phyloP scores from a whole-genome alignment of 108 stramenopile genomes.

The Fistulifera pelliculosa region DNA sequence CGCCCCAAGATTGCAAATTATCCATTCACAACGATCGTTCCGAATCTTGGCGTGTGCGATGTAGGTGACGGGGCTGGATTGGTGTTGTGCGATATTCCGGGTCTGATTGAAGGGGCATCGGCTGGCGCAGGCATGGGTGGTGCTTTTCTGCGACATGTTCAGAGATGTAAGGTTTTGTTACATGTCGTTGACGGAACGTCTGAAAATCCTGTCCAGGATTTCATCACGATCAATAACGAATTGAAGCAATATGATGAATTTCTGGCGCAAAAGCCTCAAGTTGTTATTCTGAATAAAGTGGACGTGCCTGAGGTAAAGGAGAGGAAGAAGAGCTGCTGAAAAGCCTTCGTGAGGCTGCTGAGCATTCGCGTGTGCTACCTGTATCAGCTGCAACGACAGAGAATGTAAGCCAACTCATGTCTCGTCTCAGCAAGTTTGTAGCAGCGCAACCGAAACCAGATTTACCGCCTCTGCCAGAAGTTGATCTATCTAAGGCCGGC shows the following conservation, averaged over 20 bases:
- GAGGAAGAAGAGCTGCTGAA: constrained; percentile 55
- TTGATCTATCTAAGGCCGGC: constrained; percentile 67
- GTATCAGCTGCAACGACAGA: constrained; percentile 85
- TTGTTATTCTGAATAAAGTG: constrained; percentile 92
- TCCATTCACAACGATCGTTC: constrained; percentile 96
- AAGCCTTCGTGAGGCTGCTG: constrained; percentile 61
- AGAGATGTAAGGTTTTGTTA: constrained; percentile 85
- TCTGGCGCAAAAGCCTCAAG: constrained; percentile 87
- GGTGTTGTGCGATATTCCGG: constrained; percentile 91
- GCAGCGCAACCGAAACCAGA: constrained; percentile 62
- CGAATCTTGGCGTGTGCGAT: constrained; percentile 93
- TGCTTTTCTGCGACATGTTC: constrained; percentile 87
- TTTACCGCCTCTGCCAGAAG: constrained; percentile 66
- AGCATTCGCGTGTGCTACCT: constrained; percentile 69
- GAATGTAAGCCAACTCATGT: constrained; percentile 88
- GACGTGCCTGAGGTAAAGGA: constrained; percentile 84
- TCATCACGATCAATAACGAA: constrained; percentile 88
- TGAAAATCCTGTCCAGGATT: constrained; percentile 88
- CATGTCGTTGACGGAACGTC: constrained; percentile 94
- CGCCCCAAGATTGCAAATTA: constrained; percentile 96
- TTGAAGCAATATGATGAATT: constrained; percentile 72
- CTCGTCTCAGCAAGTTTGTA: constrained; percentile 81
- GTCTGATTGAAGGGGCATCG: constrained; percentile 83
- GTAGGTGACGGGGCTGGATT: constrained; percentile 75
- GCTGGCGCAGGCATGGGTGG: constrained; percentile 80